Evolutionary conservation across 2,329 filamentous ascomycete genomes (phyloP).

Genomic region (Colletotrichum musae): DNA sequence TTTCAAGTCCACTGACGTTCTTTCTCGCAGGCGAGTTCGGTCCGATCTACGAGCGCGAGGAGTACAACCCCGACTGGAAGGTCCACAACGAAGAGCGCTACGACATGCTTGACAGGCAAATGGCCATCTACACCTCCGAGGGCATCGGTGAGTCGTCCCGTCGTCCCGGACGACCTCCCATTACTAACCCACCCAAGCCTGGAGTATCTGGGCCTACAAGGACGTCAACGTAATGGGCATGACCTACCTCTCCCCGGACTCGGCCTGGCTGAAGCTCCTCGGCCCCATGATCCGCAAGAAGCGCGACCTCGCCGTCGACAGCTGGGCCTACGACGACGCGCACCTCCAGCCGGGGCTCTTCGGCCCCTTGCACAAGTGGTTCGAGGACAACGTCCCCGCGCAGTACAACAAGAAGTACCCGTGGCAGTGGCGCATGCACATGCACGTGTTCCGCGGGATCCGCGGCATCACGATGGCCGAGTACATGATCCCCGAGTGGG

Average conservation of each 20-base stretch:
- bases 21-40: constrained; percentile 47
- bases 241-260: constrained; percentile 60
- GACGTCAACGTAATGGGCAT: constrained; percentile 68
- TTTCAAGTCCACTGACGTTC: background rate
- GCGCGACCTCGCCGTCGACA: constrained; percentile 63
- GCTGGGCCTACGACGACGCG: constrained; percentile 61
- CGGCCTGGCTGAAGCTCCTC: constrained; percentile 63
- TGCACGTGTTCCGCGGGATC: constrained; percentile 45
- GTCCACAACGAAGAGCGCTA: constrained; percentile 60
- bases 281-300: constrained; percentile 68
- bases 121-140: constrained; percentile 60
- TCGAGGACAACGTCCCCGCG: constrained; percentile 43
- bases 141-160: constrained; percentile 26
- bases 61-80: constrained; percentile 50
- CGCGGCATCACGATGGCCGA: constrained; percentile 52
- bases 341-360: constrained; percentile 50
- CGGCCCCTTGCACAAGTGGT: constrained; percentile 44
- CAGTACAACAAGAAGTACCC: constrained; percentile 46
- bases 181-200: constrained; percentile 39
- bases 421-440: constrained; percentile 46
- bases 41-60: constrained; percentile 54
- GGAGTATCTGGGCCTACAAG: constrained; percentile 66
- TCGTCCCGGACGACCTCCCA: fast-evolving
- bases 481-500: constrained; percentile 62
- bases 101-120: constrained; percentile 61